phyloP scores from a whole-genome alignment of 169 alveolate genomes.

The Miamiensis avidus region DNA sequence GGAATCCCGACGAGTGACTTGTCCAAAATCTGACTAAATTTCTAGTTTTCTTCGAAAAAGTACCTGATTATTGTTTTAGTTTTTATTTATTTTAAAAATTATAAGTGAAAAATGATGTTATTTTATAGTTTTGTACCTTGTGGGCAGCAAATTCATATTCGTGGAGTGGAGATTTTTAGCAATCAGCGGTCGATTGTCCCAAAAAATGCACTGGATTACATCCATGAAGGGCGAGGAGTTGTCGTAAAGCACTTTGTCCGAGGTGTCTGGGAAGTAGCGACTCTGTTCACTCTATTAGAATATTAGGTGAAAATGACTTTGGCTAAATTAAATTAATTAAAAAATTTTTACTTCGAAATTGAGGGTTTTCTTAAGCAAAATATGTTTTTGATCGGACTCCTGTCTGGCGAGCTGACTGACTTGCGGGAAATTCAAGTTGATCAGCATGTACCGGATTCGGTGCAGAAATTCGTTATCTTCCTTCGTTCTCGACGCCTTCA shows the following conservation, averaged over 20 bases:
- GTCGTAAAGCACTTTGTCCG: slow-evolving; percentile 4
- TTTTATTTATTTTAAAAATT: too few species aligned
- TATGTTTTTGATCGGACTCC: not conserved
- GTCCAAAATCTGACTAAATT: not conserved
- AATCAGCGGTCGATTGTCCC: slow-evolving; percentile 11
- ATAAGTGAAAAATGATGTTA: too few species aligned
- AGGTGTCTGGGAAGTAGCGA: not conserved
- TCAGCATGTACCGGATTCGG: not conserved
- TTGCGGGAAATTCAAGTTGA: slow-evolving; percentile 8
- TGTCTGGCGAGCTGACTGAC: not conserved
- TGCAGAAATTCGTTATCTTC: slow-evolving; percentile 14
- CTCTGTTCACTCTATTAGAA: not conserved
- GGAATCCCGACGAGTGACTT: not conserved
- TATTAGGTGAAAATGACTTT: not conserved
- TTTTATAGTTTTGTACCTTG: too few species aligned
- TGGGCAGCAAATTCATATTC: not conserved
- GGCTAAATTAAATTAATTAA: too few species aligned
- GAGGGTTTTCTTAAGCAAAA: slow-evolving; percentile 1
- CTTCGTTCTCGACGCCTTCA: slow-evolving; percentile 15
- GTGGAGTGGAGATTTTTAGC: slow-evolving; percentile 18
- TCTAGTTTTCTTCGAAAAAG: not conserved
- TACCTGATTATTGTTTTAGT: not conserved
- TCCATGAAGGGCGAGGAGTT: slow-evolving; percentile 18
- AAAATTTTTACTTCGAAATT: not conserved
- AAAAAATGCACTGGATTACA: not conserved